Conservation (phyloP, 2,329 filamentous ascomycete genomes). For the Fragosphaeria purpurea region DNA sequence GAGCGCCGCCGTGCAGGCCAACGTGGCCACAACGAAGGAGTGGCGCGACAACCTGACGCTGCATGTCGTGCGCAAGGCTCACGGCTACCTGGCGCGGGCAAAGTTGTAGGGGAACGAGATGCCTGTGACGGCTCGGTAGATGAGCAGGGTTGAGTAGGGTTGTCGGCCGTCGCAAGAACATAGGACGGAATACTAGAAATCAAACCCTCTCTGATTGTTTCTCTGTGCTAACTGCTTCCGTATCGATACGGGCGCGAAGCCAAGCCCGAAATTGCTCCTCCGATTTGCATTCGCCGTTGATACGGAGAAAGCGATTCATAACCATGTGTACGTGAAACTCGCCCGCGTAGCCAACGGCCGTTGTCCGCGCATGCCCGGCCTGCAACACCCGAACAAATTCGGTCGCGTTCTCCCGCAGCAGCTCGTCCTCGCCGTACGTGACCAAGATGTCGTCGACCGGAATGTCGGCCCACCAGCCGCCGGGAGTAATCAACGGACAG, state of each 20-base stretch:
- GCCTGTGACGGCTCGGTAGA: too few relatives aligned
- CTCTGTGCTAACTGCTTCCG: neutral
- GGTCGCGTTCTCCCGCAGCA: neutral
- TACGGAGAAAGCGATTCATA: constrained; percentile 4
- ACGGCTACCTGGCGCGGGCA: constrained; percentile 13
- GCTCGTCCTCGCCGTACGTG: constrained; percentile 3
- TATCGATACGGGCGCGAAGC: constrained; percentile 15
- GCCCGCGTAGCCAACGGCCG: neutral
- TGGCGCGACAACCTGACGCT: constrained; percentile 17
- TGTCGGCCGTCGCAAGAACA: too few relatives aligned
- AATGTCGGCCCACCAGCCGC: constrained; percentile 2
- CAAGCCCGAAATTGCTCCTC: constrained; percentile 1
- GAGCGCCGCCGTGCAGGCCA: constrained; percentile 19
- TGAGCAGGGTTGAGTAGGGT: too few relatives aligned
- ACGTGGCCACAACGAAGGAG: constrained; percentile 15
- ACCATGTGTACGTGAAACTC: constrained; percentile 6
- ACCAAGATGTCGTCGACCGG: constrained; percentile 5
- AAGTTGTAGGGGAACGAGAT: neutral
- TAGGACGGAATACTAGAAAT: too few relatives aligned
- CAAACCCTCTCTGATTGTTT: too few relatives aligned
- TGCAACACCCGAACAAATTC: neutral
- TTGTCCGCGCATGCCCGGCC: neutral
- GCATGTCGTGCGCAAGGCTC: constrained; percentile 15
- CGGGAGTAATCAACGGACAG: neutral
- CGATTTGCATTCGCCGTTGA: constrained; percentile 1